Conservation (phyloP, 129 eudicot genomes). For the Glebionis coronaria region DNA sequence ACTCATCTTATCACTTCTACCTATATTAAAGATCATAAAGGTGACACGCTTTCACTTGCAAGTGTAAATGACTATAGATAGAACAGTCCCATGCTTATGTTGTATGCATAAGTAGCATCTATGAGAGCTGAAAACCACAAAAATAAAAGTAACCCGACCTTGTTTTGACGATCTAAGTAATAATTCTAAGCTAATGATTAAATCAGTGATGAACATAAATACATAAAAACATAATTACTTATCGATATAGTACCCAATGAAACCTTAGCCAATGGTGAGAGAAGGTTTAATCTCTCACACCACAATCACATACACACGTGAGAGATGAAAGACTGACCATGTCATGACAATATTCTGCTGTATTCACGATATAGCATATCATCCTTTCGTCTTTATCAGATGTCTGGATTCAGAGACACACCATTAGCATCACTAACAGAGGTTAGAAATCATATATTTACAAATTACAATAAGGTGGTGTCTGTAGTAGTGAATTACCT, state of each 20-base stretch:
- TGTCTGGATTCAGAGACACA: constrained; percentile 50
- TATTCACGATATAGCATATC: constrained; percentile 90
- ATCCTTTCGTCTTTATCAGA: constrained; percentile 91
- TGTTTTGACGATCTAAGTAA: not conserved
- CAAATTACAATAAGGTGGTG: not conserved
- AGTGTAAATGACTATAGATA: not conserved
- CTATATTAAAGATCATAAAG: constrained; percentile 1
- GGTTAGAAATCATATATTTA: not conserved
- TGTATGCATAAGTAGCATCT: not conserved
- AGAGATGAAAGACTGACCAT: constrained; percentile 57
- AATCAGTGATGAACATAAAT: not conserved
- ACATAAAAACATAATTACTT: too few species aligned
- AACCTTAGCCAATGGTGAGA: constrained; percentile 4
- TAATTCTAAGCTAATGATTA: not conserved
- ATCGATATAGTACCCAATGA: not conserved
- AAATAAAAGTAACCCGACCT: not conserved
- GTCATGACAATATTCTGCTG: constrained; percentile 97
- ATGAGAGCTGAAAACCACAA: not conserved
- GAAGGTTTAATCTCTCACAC: constrained; percentile 1
- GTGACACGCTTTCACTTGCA: not conserved
- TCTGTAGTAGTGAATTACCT: constrained; percentile 40
- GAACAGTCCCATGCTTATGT: not conserved
- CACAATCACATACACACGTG: not conserved
- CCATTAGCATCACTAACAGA: constrained; percentile 12
- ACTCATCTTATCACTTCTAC: not conserved